These are phyloP conservation scores for Persicaria tinctoria DNA, from an alignment of 148 eudicot genomes.

Conservation along the genomic window DNA sequence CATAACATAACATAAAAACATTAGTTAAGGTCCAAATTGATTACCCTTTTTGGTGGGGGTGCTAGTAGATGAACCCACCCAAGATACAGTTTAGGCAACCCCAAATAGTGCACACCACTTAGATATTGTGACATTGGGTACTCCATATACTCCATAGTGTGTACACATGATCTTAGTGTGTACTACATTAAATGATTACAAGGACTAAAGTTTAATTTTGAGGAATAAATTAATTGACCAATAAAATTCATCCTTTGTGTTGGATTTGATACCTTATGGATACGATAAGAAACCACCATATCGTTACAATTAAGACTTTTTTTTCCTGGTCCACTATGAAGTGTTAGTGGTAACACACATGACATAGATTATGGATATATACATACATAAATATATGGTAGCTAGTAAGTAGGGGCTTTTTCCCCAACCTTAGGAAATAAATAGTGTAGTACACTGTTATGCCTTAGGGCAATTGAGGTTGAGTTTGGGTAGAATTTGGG, in stretches of 20 bases:
- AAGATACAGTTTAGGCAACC: too few relatives aligned
- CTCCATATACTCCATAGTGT: background rate
- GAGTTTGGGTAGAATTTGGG: too few relatives aligned
- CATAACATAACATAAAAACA: background rate
- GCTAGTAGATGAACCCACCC: background rate
- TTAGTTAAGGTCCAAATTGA: background rate
- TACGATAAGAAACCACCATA: constrained; percentile 4
- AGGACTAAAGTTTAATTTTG: background rate
- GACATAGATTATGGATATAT: background rate
- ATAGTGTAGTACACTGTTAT: too few relatives aligned
- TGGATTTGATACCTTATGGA: background rate
- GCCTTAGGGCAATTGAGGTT: too few relatives aligned
- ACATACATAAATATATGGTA: background rate
- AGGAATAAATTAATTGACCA: background rate
- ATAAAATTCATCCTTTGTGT: background rate
- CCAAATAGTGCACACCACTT: too few relatives aligned
- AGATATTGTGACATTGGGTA: too few relatives aligned
- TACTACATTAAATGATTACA: background rate
- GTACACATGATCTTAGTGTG: background rate
- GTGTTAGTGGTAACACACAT: background rate
- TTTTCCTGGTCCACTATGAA: background rate
- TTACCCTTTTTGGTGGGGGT: background rate
- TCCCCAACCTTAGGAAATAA: background rate
- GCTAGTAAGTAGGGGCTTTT: background rate
- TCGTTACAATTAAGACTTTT: background rate